Evolutionary conservation across 2,329 filamentous ascomycete species (phyloP), one percentile per base, ranked within the genome.

Genomic region (Akanthomyces lecanii): DNA sequence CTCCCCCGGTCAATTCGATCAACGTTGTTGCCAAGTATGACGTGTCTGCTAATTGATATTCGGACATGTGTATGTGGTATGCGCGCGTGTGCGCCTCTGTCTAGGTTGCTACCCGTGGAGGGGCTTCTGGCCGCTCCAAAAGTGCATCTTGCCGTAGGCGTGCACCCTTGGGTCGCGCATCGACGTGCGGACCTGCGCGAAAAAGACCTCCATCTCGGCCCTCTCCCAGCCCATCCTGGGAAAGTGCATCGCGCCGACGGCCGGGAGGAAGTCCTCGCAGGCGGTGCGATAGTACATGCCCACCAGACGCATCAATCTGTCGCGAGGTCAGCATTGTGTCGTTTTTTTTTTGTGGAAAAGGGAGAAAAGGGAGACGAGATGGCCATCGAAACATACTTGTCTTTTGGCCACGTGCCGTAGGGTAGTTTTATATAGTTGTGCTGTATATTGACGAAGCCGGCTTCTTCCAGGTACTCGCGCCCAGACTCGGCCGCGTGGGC

Each of bases 361-460:
- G 33, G 6, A 36, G 10, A 11, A 36, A 7, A 36, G 8, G 33
- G 33, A 11, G 33, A 33, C 33, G 8, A 11, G n/a, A n/a, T 18
- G 18, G 18, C 16, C 8, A 18, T 10, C 8, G 40, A 21, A 25
- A 72, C 65, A 63, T 71, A 76, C 53, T 75, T 73, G 61, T 82
- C 77, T 23, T 74, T 77, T 0, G 81, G 76, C 81, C 81, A 83
- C 0, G 72, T 73, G 25, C 77, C 78, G 11, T 79, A 74, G 0
- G 81, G 80, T 1, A 82, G 69, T 66, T 80, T 78, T 62, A 75
- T 72, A 16, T 68, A 71, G 23, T 72, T 73, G 61, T 78, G 73
- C 4, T 69, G 67, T 1, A 79, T 72, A 25, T 79, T 74, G 5
- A 73, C 67, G 57, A 79, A 80, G 0, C 78, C 78, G 1, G 76